phyloP scores from a whole-genome alignment of 2,329 filamentous ascomycete genomes.

The Fusarium sp. region DNA sequence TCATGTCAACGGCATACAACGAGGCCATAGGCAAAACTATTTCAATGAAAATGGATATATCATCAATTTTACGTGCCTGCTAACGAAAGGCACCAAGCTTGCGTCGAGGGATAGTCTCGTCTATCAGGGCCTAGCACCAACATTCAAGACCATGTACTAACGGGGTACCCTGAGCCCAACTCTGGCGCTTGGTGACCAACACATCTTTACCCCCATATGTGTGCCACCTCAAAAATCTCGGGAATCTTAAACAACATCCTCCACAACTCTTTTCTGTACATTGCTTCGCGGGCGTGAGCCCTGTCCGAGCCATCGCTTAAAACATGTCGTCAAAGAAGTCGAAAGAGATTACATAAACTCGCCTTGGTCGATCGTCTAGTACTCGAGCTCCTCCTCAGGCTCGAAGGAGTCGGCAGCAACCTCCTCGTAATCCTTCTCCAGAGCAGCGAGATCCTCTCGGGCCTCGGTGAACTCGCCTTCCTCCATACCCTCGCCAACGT shows the following conservation, averaged over 20 bases:
- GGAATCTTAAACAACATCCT: conserved; percentile 46
- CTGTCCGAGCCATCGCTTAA: conserved; percentile 24
- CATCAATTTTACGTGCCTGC: conserved; percentile 48
- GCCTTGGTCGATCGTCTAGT: conserved; percentile 64
- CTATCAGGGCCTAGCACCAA: conserved; percentile 45
- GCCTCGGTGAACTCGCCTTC: conserved; percentile 91
- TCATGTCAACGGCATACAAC: not conserved
- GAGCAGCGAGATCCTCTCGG: conserved; percentile 83
- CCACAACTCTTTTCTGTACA: conserved; percentile 38
- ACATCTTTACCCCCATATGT: conserved; percentile 38
- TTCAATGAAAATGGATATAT: conserved; percentile 43
- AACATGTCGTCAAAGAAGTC: conserved; percentile 37
- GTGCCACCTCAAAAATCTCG: conserved; percentile 42
- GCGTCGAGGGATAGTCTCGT: conserved; percentile 44
- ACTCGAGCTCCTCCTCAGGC: conserved; percentile 76
- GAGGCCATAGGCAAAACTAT: not conserved
- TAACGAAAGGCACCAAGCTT: conserved; percentile 33
- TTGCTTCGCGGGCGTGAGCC: conserved; percentile 23
- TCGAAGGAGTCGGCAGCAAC: conserved; percentile 78
- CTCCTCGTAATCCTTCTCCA: conserved; percentile 90
- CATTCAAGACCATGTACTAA: conserved; percentile 41
- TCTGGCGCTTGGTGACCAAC: conserved; percentile 33
- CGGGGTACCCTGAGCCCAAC: conserved; percentile 42
- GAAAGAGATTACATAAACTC: conserved; percentile 35
- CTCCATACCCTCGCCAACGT: conserved; percentile 91